Evolutionary conservation across 2,329 filamentous ascomycete genomes (phyloP), one percentile per base, ranked within the genome.

Genomic region (Dryadomyces quercivorus): DNA sequence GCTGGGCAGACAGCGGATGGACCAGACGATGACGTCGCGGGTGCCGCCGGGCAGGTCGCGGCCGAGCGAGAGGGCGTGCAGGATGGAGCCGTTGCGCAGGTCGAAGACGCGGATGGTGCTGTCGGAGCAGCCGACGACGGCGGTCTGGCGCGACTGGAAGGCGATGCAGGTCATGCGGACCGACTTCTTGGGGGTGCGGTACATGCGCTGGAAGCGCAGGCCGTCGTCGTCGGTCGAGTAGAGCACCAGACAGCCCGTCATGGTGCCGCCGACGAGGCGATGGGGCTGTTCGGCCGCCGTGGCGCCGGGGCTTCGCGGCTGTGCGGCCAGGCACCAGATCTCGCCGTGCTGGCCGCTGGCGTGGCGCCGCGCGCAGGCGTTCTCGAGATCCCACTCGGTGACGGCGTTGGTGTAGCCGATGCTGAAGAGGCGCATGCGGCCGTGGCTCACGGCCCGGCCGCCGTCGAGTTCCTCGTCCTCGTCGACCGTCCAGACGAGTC

Each of bases 41-140:
- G 86, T 81, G 7, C 88, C 88, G 47, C 86, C 87, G 8, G 75
- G 73, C 12, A 88, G 76, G 40, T 92, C 88, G 54, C 84, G 83
- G 4, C 92, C 93, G 38, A 97, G 72, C 0, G 89, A 91, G 77
- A 98, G 93, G 60, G 82, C 88, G 48, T 89, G 80, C 56, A 95
- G 66, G 57, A 88, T 76, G 52, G 82, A 78, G 15, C 88, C 88
- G 64, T 81, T 92, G 51, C 86, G 78, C 61, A 89, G 85, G 66
- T 97, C 90, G 69, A 91, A 95, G 53, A 93, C 80, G 58, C 92
- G 85, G 60, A 98, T 93, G n/a, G 83, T 88, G 69, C 90, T 91
- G 71, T 98, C 92, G n/a, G 90, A 92, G 67, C 93, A 97, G 21
- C 93, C 93, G 40, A 92, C 90, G 45, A 96, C 81, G 56, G 92